Evolutionary conservation across 2,329 filamentous ascomycete genomes (phyloP), one percentile per base, ranked within the genome.

Genomic region (Apiospora saccharicola): DNA sequence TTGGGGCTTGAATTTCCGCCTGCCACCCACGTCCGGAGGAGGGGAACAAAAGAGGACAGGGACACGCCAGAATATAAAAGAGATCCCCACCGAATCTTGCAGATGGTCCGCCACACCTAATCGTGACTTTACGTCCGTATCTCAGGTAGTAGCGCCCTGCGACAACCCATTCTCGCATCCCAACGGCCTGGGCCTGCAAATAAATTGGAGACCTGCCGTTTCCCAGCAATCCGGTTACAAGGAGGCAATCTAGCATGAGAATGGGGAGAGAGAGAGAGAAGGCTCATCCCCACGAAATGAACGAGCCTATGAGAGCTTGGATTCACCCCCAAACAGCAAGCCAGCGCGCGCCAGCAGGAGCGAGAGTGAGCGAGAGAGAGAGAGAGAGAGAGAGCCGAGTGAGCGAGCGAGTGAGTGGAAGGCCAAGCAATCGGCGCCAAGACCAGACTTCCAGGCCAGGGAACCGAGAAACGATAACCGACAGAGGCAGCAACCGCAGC

Each of bases 21-120:
- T n/a, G 34, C 57, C 57, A 24, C 30, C 16, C 19, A 24, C 12
- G 57, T 19, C 30, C 10, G 30, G 13, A 22, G 34, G 57, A 61
- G 57, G 30, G 57, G 57, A 22, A 14, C 22, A 34, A 10, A 64
- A 34, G 41, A 64, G 57, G 57, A 64, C 57, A 53, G 47, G 47
- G 46, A 51, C 47, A 44, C 47, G 68, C 68, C 46, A 70, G 83
- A 82, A 69, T 91, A 72, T 61, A 72, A 73, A 64, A 64, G 57
- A 70, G 70, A 72, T 73, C 70, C 72, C 72, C 72, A 47, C 72
- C 72, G 68, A 70, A 73, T 73, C 72, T 73, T 76, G 76, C 71
- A 75, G 69, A 72, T 67, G 69, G 73, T 72, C 76, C 75, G 73
- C 77, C 75, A 74, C 75, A 76, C 71, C 73, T 73, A 70, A 73